These are phyloP conservation scores for Vitis vinifera DNA, from an alignment of 164 flowering plant genomes.

Conservation along the genomic window DNA sequence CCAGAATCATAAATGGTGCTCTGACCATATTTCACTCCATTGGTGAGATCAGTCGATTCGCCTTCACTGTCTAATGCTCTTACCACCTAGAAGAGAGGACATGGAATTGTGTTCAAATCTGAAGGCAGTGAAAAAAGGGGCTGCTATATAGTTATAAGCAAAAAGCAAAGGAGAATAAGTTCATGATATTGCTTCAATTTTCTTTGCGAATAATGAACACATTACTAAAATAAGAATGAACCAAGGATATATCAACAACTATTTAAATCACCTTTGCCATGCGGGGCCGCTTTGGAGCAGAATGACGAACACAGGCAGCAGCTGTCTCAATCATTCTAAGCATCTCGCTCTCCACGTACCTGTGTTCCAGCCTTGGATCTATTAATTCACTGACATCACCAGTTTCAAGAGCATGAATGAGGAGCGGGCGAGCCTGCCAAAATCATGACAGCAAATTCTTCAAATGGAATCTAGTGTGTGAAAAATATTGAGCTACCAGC, in stretches of 20 bases:
- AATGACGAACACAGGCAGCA: conserved; percentile 73
- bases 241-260: background rate
- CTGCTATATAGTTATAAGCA: too few species aligned
- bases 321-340: conserved; percentile 67
- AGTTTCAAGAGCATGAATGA: conserved; percentile 47
- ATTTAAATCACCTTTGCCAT: conserved; percentile 52
- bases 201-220: background rate
- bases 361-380: conserved; percentile 57
- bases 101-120: background rate
- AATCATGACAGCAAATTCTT: conserved; percentile 1
- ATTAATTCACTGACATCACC: conserved; percentile 46
- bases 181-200: too few species aligned
- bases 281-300: conserved; percentile 66
- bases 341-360: conserved; percentile 56
- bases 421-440: conserved; percentile 68
- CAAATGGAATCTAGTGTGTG: background rate
- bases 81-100: conserved; percentile 35
- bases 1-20: conserved; percentile 49
- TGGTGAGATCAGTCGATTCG: conserved; percentile 45
- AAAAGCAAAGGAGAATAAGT: too few species aligned
- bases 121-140: background rate
- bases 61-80: conserved; percentile 51
- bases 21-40: conserved; percentile 58
- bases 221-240: background rate
- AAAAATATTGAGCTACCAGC: too few species aligned